phyloP scores from a whole-genome alignment of 306 rosid genomes.

The Dryas octopetala region DNA sequence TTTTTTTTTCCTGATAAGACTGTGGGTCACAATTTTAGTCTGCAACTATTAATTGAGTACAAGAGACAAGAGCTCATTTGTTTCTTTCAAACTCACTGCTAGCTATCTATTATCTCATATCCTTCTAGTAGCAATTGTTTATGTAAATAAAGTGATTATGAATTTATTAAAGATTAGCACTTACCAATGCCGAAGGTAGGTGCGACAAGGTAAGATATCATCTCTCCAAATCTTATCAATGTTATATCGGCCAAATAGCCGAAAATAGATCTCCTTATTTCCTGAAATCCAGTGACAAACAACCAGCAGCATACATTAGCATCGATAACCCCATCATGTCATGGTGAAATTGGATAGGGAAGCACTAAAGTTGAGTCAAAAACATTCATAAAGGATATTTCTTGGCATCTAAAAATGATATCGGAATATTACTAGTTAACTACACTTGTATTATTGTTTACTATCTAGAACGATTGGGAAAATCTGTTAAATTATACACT shows the following conservation, averaged over 20 bases:
- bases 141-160: neutral
- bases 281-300: slow-evolving; percentile 41
- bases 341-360: neutral
- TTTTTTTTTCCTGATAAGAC: neutral
- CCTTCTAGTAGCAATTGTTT: neutral
- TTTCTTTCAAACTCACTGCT: neutral
- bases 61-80: neutral
- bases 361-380: neutral
- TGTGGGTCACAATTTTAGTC: neutral
- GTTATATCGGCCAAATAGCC: slow-evolving; percentile 69
- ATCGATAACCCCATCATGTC: neutral
- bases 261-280: slow-evolving; percentile 63
- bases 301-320: slow-evolving; percentile 2
- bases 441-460: neutral
- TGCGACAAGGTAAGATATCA: slow-evolving; percentile 90
- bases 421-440: neutral
- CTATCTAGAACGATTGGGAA: neutral
- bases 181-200: slow-evolving; percentile 93
- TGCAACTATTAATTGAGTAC: too few relatives aligned
- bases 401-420: neutral
- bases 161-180: slow-evolving; percentile 6
- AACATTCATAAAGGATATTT: neutral
- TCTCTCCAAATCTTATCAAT: slow-evolving; percentile 88
- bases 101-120: neutral
- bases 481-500: neutral